A percentile compares a stretch with the other conserved stretches of the same genome.
These are phyloP conservation scores for Colletotrichum musae DNA, from an alignment of 2,329 filamentous ascomycete species.

Conservation along the genomic window DNA sequence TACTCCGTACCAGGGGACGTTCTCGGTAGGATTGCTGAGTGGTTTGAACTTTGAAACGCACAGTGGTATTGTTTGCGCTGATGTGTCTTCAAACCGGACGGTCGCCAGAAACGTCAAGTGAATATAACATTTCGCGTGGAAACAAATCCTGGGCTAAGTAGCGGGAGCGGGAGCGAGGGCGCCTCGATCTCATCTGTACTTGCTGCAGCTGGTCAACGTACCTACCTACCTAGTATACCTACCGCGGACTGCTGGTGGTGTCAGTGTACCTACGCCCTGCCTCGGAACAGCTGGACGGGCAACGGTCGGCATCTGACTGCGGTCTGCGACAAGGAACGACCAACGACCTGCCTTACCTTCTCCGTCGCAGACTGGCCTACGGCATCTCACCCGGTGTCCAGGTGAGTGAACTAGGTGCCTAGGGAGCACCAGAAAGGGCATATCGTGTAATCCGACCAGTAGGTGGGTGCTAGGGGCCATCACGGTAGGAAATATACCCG, in stretches of 20 bases:
- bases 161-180: constrained; percentile 19
- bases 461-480: background rate
- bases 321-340: background rate
- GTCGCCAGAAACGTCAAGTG: constrained; percentile 36
- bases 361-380: background rate
- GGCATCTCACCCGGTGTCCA: background rate
- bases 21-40: constrained; percentile 24
- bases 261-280: constrained; percentile 14
- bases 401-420: background rate
- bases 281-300: constrained; percentile 30
- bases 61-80: constrained; percentile 39
- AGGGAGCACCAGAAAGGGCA: background rate
- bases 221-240: background rate
- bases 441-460: background rate
- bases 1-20: constrained; percentile 20
- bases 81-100: constrained; percentile 40
- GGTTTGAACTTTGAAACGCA: constrained; percentile 41
- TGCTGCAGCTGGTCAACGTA: constrained; percentile 2
- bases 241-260: background rate
- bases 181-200: constrained; percentile 30
- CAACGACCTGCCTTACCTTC: constrained; percentile 2
- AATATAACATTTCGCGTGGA: constrained; percentile 20
- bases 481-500: background rate
- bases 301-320: constrained; percentile 33
- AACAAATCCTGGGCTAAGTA: constrained; percentile 15